These are phyloP conservation scores for Papilionanthe hybrid DNA, from an alignment of 116 monocot genomes.

Conservation along the genomic window DNA sequence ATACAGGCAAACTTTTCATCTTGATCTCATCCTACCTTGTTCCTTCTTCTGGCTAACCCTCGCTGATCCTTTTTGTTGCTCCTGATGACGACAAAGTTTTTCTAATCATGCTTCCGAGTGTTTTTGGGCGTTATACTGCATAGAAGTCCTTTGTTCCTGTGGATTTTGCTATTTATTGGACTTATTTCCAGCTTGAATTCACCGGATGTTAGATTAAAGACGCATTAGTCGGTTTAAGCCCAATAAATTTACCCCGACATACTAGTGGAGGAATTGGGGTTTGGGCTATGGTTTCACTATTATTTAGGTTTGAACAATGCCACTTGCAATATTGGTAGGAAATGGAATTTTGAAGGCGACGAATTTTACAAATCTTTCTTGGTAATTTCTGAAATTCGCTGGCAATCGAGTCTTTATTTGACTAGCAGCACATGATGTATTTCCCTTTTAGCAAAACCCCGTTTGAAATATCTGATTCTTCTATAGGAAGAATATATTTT, in stretches of 20 bases:
- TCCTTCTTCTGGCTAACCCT: neutral
- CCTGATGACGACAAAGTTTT: neutral
- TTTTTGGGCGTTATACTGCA: neutral
- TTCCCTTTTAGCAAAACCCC: neutral
- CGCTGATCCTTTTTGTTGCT: neutral
- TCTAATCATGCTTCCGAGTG: neutral
- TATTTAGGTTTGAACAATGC: neutral
- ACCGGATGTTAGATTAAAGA: neutral
- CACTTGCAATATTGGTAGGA: neutral
- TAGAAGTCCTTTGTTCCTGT: neutral
- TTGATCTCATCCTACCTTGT: neutral
- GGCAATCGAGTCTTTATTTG: neutral
- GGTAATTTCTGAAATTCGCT: too few species aligned
- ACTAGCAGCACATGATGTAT: neutral
- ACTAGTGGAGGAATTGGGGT: neutral
- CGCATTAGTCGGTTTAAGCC: neutral
- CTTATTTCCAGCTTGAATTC: neutral
- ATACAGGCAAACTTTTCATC: slow-evolving; percentile 27
- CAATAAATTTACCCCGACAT: neutral
- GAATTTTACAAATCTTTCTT: too few species aligned
- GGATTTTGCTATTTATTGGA: neutral
- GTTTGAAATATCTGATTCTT: neutral
- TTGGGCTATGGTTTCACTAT: neutral
- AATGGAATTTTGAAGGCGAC: neutral
- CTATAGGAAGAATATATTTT: neutral